Conservation (phyloP, 139 green algal genomes). For the Parachlorella kessleri region DNA sequence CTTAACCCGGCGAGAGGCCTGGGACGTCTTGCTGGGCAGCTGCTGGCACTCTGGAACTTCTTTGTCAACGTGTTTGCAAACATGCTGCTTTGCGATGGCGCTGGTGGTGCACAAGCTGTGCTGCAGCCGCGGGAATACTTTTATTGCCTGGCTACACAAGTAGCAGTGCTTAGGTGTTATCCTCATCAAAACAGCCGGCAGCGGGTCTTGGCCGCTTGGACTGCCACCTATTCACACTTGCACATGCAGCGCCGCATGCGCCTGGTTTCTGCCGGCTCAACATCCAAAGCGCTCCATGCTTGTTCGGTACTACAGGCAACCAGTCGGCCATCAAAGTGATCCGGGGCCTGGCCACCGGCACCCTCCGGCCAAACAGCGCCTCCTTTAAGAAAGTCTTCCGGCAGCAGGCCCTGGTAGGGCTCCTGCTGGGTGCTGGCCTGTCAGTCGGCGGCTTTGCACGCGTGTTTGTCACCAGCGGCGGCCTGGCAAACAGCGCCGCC, state of each 20-base stretch:
- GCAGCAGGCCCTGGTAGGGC: constrained; percentile 74
- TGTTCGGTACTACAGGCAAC: too few species aligned
- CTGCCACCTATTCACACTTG: background rate
- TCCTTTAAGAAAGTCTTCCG: constrained; percentile 53
- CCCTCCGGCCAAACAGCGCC: constrained; percentile 44
- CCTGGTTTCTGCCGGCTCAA: background rate
- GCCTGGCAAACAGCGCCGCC: constrained; percentile 61
- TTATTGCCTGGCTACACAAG: too few species aligned
- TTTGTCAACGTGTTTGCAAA: too few species aligned
- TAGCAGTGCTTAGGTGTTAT: too few species aligned
- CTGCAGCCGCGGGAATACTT: too few species aligned
- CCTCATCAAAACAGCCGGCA: too few species aligned
- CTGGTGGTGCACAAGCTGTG: too few species aligned
- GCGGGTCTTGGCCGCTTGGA: background rate
- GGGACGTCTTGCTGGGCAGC: too few species aligned
- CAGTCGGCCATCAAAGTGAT: constrained; percentile 95
- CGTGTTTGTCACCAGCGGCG: constrained; percentile 81
- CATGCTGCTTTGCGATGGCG: too few species aligned
- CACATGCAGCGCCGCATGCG: background rate
- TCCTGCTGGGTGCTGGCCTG: constrained; percentile 75
- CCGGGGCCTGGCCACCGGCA: constrained; percentile 70
- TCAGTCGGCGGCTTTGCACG: constrained; percentile 71
- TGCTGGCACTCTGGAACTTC: too few species aligned
- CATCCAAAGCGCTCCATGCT: too few species aligned
- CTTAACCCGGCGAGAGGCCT: too few species aligned